Percentiles rank a stretch among this genome's conserved stretches.
These are phyloP conservation scores for Orbilia quercus DNA, from an alignment of 2,329 filamentous ascomycete genomes.

Conservation along the genomic window DNA sequence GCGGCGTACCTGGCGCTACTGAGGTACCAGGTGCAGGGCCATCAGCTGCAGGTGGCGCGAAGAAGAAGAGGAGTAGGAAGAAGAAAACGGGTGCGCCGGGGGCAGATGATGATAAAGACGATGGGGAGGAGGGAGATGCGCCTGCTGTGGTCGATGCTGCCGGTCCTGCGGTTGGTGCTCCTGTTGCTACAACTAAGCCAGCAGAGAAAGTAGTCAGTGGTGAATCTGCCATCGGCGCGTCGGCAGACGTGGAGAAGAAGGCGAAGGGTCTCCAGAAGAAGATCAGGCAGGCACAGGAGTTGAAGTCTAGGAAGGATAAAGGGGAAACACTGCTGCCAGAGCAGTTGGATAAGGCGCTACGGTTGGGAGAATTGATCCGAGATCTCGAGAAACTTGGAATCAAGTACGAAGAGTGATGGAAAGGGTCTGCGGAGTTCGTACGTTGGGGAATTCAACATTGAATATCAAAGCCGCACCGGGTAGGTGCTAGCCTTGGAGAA, in stretches of 20 bases:
- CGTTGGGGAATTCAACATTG: not conserved
- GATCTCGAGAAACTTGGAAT: conserved; percentile 88
- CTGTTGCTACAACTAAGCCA: conserved; percentile 2
- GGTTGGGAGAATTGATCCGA: conserved; percentile 91
- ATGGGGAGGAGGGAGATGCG: conserved; percentile 20
- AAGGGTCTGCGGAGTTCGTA: not conserved
- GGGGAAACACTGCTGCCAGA: conserved; percentile 87
- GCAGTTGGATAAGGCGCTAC: conserved; percentile 97
- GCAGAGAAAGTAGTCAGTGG: not conserved
- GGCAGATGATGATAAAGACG: conserved; percentile 17
- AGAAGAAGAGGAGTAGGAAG: conserved; percentile 66
- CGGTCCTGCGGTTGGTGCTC: conserved; percentile 4
- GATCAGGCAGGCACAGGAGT: conserved; percentile 87
- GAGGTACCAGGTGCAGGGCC: conserved; percentile 62
- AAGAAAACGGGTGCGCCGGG: conserved; percentile 60
- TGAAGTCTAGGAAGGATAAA: conserved; percentile 89
- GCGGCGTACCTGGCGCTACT: conserved; percentile 80
- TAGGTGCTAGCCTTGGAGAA: no score
- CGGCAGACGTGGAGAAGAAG: conserved; percentile 78
- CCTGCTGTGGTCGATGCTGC: conserved; percentile 53
- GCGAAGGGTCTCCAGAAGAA: conserved; percentile 93
- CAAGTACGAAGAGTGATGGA: conserved; percentile 66
- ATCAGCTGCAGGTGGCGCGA: conserved; percentile 63
- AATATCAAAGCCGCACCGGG: not conserved
- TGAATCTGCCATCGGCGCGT: conserved; percentile 50